Conservation (phyloP, 2,329 filamentous ascomycete species). For the Aspergillus arachidicola region DNA sequence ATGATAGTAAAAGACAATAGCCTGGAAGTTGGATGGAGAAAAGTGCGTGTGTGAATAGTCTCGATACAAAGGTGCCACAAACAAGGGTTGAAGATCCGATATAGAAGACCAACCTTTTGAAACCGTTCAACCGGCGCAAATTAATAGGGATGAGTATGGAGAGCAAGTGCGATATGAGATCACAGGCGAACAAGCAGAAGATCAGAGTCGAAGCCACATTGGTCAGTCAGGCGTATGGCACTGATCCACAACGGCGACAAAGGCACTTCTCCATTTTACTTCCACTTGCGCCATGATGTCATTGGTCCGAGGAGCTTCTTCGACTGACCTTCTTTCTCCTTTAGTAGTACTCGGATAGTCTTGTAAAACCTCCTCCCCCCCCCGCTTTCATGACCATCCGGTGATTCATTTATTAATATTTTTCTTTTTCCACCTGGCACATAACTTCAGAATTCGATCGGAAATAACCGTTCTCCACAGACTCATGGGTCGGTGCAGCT, state of each 20-base stretch:
- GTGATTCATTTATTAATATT: neutral
- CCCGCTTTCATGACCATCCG: neutral
- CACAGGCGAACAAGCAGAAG: constrained; percentile 2
- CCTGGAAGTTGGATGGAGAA: neutral
- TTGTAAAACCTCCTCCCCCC: neutral
- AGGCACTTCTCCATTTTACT: neutral
- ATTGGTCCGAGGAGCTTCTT: constrained; percentile 5
- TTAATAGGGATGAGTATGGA: constrained; percentile 1
- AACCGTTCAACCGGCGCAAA: neutral
- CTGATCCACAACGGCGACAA: constrained; percentile 5
- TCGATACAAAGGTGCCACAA: neutral
- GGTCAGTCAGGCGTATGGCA: neutral
- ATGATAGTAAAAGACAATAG: neutral
- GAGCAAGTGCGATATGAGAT: constrained; percentile 4
- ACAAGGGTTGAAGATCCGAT: neutral
- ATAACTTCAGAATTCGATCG: constrained; percentile 14
- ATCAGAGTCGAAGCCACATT: neutral
- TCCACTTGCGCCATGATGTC: constrained; percentile 8
- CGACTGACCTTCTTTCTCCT: neutral
- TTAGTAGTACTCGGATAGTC: neutral
- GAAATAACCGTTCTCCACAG: constrained; percentile 18
- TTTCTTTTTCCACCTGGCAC: neutral
- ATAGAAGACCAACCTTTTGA: neutral
- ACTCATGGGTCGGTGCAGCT: constrained; percentile 16
- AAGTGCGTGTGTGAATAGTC: neutral